phyloP scores from a whole-genome alignment of 2,329 filamentous ascomycete genomes.

The Penicillium sp. region DNA sequence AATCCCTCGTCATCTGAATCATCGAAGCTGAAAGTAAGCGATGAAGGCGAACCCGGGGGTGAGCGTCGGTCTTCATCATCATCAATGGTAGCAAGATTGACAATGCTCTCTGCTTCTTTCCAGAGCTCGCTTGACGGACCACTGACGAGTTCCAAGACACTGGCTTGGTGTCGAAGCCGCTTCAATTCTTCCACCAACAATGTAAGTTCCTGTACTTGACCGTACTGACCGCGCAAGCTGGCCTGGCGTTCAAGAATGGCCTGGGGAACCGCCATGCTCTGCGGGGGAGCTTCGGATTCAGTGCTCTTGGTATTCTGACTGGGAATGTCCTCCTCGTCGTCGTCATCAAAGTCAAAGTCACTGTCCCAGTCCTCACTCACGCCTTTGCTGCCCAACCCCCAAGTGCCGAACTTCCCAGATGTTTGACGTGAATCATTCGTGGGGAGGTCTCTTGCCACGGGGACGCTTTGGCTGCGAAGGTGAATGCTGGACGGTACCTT shows the following conservation, averaged over 20 bases:
- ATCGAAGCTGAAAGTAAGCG: slow-evolving; percentile 62
- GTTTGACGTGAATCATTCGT: slow-evolving; percentile 56
- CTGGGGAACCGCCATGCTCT: slow-evolving; percentile 58
- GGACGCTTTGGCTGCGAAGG: slow-evolving; percentile 69
- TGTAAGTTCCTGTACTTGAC: slow-evolving; percentile 66
- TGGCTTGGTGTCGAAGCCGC: slow-evolving; percentile 61
- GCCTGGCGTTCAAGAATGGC: slow-evolving; percentile 67
- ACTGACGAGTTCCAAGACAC: slow-evolving; percentile 56
- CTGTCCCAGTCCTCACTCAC: slow-evolving; percentile 72
- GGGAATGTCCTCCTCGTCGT: slow-evolving; percentile 50
- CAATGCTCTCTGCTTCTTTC: slow-evolving; percentile 69
- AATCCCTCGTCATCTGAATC: slow-evolving; percentile 59
- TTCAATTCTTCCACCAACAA: slow-evolving; percentile 68
- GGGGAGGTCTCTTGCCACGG: slow-evolving; percentile 58
- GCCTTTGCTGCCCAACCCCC: slow-evolving; percentile 68
- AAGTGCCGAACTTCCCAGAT: slow-evolving; percentile 65
- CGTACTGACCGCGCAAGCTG: slow-evolving; percentile 68
- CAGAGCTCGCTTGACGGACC: slow-evolving; percentile 60
- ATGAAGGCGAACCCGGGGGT: slow-evolving; percentile 58
- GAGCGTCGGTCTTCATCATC: slow-evolving; percentile 59
- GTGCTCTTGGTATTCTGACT: slow-evolving; percentile 46
- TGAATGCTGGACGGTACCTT: slow-evolving; percentile 64
- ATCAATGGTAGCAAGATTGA: slow-evolving; percentile 68
- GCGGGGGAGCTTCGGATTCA: slow-evolving; percentile 25
- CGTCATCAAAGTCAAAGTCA: slow-evolving; percentile 68